phyloP scores from a whole-genome alignment of 257 asterid genomes.

The Linaria vulgaris region DNA sequence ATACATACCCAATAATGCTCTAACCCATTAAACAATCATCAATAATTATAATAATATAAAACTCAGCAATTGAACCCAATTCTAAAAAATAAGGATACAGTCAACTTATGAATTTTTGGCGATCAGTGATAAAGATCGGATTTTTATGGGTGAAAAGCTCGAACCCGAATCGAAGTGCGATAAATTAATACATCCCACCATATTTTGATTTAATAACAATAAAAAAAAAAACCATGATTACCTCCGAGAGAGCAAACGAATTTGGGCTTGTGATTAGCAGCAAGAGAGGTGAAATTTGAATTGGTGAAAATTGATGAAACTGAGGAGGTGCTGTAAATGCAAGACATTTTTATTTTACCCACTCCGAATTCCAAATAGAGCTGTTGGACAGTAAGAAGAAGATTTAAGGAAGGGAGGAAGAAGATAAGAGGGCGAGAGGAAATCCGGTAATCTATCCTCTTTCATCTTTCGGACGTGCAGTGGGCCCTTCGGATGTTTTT shows the following conservation, averaged over 20 bases:
- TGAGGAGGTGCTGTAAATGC: conserved; percentile 49
- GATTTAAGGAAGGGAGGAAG: conserved; percentile 10
- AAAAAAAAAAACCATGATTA: conserved; percentile 1
- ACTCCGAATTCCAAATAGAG: neutral
- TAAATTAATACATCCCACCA: neutral
- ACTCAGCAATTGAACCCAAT: neutral
- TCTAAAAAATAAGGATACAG: too few relatives aligned
- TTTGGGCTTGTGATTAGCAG: conserved; percentile 44
- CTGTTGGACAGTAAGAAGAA: neutral
- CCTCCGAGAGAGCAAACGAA: conserved; percentile 60
- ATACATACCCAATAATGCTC: neutral
- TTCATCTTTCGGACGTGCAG: conserved; percentile 17
- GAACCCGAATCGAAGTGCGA: neutral
- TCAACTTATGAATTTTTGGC: neutral
- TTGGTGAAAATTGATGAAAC: conserved; percentile 45
- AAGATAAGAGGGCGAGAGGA: conserved; percentile 33
- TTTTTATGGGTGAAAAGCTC: neutral
- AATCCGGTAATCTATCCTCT: conserved; percentile 45
- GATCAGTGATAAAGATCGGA: neutral
- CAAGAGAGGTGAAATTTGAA: conserved; percentile 32
- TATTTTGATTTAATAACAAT: neutral
- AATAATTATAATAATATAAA: neutral
- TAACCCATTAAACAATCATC: neutral
- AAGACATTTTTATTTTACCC: conserved; percentile 35
- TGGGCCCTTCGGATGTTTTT: neutral